These are phyloP conservation scores for Phlebiopsis flavidoalba DNA, from an alignment of 768 basidiomycete species.

Conservation along the genomic window DNA sequence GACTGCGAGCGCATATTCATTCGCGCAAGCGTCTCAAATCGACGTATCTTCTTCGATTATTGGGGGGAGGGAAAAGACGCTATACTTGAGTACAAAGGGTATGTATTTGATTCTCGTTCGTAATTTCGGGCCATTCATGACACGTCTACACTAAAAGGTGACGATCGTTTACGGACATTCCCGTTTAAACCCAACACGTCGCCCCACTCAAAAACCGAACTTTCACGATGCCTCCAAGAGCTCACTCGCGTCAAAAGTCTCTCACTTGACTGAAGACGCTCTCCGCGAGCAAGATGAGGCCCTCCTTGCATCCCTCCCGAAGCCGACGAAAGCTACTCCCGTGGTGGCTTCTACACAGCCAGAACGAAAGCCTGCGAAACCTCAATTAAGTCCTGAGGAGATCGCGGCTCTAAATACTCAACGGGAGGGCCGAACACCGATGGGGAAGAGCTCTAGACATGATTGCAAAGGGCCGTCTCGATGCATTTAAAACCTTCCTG, in stretches of 20 bases:
- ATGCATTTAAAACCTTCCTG: slow-evolving; percentile 77
- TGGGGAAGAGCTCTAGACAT: slow-evolving; percentile 88
- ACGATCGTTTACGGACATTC: slow-evolving; percentile 81
- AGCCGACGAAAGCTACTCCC: slow-evolving; percentile 55
- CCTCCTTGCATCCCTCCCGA: slow-evolving; percentile 84
- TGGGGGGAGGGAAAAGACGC: no score
- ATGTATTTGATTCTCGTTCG: not conserved
- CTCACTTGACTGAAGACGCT: slow-evolving; percentile 81
- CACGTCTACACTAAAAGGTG: slow-evolving; percentile 30
- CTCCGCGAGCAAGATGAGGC: slow-evolving; percentile 85
- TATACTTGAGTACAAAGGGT: slow-evolving; percentile 65
- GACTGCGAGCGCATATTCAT: slow-evolving; percentile 91
- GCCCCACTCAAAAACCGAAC: slow-evolving; percentile 93
- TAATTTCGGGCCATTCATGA: not conserved
- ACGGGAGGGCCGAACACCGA: slow-evolving; percentile 57
- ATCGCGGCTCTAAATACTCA: slow-evolving; percentile 29
- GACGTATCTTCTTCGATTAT: slow-evolving; percentile 86
- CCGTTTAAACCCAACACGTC: slow-evolving; percentile 95
- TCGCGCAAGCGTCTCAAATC: slow-evolving; percentile 82
- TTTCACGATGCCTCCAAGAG: slow-evolving; percentile 81
- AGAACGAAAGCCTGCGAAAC: slow-evolving; percentile 36
- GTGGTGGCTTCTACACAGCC: slow-evolving; percentile 25
- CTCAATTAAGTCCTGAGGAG: slow-evolving; percentile 76
- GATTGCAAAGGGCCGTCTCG: slow-evolving; percentile 79
- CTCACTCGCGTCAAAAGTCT: slow-evolving; percentile 79